phyloP scores from a whole-genome alignment of 805 yeast species.

The Candida koratica region DNA sequence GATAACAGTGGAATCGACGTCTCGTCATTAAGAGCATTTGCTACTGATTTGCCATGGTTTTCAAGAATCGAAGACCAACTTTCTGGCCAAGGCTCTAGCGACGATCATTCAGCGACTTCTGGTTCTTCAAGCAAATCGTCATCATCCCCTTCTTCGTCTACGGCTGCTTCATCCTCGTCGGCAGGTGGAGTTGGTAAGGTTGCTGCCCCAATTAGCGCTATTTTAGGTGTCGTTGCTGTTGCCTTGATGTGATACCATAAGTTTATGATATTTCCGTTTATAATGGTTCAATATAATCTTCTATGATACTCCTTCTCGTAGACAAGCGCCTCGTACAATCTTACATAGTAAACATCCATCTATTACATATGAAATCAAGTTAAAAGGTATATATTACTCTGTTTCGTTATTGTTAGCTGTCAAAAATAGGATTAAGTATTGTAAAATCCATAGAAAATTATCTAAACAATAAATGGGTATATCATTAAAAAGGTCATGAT shows the following conservation, averaged over 20 bases:
- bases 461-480: conserved; percentile 39
- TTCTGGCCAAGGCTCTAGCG: conserved; percentile 1
- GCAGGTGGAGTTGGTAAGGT: conserved; percentile 3
- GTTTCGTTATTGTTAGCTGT: too few species aligned
- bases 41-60: conserved; percentile 39
- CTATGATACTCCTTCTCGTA: too few species aligned
- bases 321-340: too few species aligned
- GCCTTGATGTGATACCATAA: conserved; percentile 22
- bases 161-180: conserved; percentile 7
- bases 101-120: neutral
- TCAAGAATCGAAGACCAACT: conserved; percentile 8
- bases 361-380: too few species aligned
- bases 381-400: too few species aligned
- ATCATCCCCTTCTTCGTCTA: conserved; percentile 6
- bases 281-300: too few species aligned
- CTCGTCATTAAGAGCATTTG: conserved; percentile 23
- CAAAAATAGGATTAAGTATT: conserved; percentile 32
- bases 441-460: conserved; percentile 39
- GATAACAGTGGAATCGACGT: conserved; percentile 20
- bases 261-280: neutral
- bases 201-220: conserved; percentile 28
- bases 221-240: conserved; percentile 32
- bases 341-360: too few species aligned
- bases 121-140: neutral
- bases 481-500: conserved; percentile 11